Evolutionary conservation across 2,329 filamentous ascomycete species (phyloP), one percentile per base, ranked within the genome.

Genomic region (Colletotrichum sp.): DNA sequence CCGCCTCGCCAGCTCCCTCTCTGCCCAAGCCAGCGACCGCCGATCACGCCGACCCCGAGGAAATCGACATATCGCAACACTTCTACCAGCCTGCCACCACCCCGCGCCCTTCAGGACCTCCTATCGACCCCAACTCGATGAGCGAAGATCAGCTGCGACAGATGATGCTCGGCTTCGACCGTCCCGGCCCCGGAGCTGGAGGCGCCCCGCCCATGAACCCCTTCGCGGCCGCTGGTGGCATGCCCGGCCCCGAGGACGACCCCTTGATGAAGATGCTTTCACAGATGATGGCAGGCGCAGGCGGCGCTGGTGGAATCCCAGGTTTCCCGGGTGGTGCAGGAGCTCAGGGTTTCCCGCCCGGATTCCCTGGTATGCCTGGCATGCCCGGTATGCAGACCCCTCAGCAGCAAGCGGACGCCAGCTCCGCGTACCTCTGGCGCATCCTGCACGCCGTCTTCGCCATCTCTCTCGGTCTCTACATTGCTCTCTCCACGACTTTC

Each of bases 21-120:
- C 79, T 80, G 48, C 57, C 82, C 9, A 68, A 81, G 32, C 48
- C 57, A 57, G 61, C 57, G 55, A 59, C 36, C 70, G 78, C 83
- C 26, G 82, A 83, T 32, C 85, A 90, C 80, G 91, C 89, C 72
- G 93, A 95, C 80, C 94, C 94, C 7, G 94, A 93, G 7, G 95
- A 96, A 83, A 90, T 95, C 78, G 94, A 96, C 83, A 95, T 96
- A 79, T 95, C 93, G n/a, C 85, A 93, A 78, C 93, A 95, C 85
- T 93, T 90, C 84, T 94, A 94, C 84, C 84, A 89, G 39, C 93
- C 92, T 2, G 66, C 68, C 9, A 76, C 79, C 16, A 80, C 77
- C 30, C 57, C 74, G 32, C 76, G 78, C 7, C 79, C 83, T 36
- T 77, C 82, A 26, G 75, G 80, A 2, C 77, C 78, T 5, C 73